Evolutionary conservation across 1,284 basidiomycete genomes (phyloP), one percentile per base, ranked within the genome.

Genomic region (Ustilago xerochloae): DNA sequence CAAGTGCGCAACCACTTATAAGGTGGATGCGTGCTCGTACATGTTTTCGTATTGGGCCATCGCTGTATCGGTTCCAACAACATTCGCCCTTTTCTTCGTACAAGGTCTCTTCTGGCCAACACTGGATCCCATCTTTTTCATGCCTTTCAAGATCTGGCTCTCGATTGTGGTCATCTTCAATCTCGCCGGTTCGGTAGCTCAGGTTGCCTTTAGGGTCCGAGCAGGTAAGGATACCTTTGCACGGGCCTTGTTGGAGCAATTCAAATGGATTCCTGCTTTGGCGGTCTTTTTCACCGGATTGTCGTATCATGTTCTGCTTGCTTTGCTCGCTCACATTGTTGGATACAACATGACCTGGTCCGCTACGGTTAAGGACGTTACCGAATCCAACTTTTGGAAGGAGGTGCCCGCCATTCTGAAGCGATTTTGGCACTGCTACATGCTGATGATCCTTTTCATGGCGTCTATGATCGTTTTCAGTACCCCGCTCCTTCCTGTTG

Each of bases 31-130:
- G 66, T 56, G 79, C 81, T 62, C 82, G 87, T 91, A 93, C 85
- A 93, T 93, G 89, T 93, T 75, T 43, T 74, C 65, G 9, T 94
- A 93, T 84, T 93, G 92, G 79, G 92, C 91, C 56, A 90, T 94
- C 63, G 89, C 90, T 0, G 89, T 88, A 6, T 88, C 90, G 4
- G 87, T 89, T 10, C 79, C 89, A 15, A 86, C 92, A 33, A 90
- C 91, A 0, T 71, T 90, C 30, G 75, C 90, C 71, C 92, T 93
- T 81, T 93, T 91, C 84, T 84, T 92, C 72, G 75, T 93, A 15
- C 88, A 91, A 35, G 92, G 92, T 0, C 88, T 89, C 64, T 87
- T 89, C 16, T 84, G 89, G 54, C 86, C 88, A 12, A 87, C 91
- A 18, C 90, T 92, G 77, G 90, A 88, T 3, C 92, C 87, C 82